Base-by-base conservation (phyloP, 495 filamentous ascomycete species). In the Hypoxylon perforatum region DNA sequence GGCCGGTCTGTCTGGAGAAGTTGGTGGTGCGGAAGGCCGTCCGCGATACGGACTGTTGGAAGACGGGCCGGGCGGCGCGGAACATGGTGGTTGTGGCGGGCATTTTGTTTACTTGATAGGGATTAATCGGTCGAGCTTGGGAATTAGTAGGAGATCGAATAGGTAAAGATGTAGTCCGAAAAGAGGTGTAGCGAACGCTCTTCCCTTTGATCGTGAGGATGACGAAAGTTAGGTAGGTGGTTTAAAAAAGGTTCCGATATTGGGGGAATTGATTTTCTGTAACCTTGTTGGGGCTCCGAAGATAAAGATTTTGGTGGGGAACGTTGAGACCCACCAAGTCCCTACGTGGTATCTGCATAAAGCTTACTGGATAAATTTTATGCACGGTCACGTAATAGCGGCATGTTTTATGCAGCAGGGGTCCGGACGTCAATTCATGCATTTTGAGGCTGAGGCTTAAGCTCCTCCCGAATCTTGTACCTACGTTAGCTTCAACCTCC, bases 11-110 rank as follows among this genome's bases (percentile, higher is more conserved):
- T 63, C 78, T 75, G 67, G 84, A 72, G 67, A 83, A 62, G 63
- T 78, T 73, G 72, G 80, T 73, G 72, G 80, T 73, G 76, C 80
- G 81, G 84, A 87, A 86, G 76, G 65, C 70, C n/a, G n/a, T n/a
- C 66, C 73, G 77, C 50, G 61, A 74, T 55, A 69, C 66, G 7
- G 69, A 50, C 22, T 73, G 72, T 61, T 78, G 78, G 73, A 83
- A 79, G 30, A 73, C 65, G 57, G 81, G 80, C 54, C 80, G 76
- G 63, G 87, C 79, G 71, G 86, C 81, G 73, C 85, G 78, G 69
- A 80, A 77, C 67, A 80, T 54, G 73, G 71, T 77, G 57, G 68
- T 74, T 14, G 72, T 70, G 22, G 78, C 59, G 33, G 78, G 67
- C 77, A 80, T 79, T 19, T 61, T 68, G 14, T 12, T 19, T 71